Percentiles rank a stretch among this genome's conserved stretches.
These are phyloP conservation scores for Tetrapisispora nanseiensis DNA, from an alignment of 805 yeast species.

Conservation along the genomic window DNA sequence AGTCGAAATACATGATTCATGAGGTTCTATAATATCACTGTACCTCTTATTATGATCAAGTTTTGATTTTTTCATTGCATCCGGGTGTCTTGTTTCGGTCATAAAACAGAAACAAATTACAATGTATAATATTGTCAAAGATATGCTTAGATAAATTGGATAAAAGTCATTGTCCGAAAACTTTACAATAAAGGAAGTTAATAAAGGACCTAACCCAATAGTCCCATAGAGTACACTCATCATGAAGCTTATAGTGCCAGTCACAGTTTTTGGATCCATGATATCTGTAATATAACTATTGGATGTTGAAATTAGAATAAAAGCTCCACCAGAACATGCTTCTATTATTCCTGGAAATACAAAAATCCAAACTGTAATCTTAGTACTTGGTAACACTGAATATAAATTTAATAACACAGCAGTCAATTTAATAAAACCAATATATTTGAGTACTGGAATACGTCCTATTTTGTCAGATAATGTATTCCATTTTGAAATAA, in stretches of 20 bases:
- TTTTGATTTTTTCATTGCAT: constrained; percentile 41
- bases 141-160: constrained; percentile 27
- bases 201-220: constrained; percentile 53
- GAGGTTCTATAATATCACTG: constrained; percentile 1
- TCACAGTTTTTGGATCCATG: constrained; percentile 50
- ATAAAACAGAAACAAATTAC: constrained; percentile 33
- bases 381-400: constrained; percentile 28
- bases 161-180: constrained; percentile 18
- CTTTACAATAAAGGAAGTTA: constrained; percentile 37
- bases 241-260: constrained; percentile 47
- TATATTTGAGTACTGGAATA: constrained; percentile 36
- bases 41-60: background rate
- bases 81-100: constrained; percentile 55
- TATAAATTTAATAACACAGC: constrained; percentile 14
- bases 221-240: constrained; percentile 54
- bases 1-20: background rate
- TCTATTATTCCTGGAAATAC: constrained; percentile 38
- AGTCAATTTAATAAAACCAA: constrained; percentile 20
- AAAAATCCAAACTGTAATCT: constrained; percentile 32
- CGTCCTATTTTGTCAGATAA: constrained; percentile 59
- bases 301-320: constrained; percentile 45
- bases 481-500: constrained; percentile 55
- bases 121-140: constrained; percentile 27
- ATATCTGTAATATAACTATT: constrained; percentile 71
- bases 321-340: constrained; percentile 53